phyloP scores from a whole-genome alignment of 139 green algal genomes.

The Gonium pectorale region DNA sequence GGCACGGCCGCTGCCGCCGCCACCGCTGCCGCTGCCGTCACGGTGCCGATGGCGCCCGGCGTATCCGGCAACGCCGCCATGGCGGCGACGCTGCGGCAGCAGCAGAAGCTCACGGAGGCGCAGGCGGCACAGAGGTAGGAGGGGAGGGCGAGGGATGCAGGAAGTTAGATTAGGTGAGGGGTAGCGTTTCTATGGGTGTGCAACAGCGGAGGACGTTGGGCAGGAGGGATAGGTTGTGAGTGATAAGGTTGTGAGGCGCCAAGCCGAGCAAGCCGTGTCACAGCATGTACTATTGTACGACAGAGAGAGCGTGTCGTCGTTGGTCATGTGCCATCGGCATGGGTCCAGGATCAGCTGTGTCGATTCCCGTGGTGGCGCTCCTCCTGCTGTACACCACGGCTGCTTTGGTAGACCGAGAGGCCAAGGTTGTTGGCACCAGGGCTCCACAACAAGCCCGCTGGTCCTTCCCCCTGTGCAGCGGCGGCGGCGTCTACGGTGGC shows the following conservation, averaged over 20 bases:
- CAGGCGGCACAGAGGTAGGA: too few species aligned
- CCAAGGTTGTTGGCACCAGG: background rate
- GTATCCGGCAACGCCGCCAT: background rate
- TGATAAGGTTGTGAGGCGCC: too few species aligned
- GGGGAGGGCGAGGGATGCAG: too few species aligned
- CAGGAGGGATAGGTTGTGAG: conserved; percentile 5
- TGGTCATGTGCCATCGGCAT: too few species aligned
- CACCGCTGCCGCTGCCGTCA: background rate
- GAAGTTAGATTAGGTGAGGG: background rate
- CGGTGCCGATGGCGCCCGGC: background rate
- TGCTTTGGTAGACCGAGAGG: background rate
- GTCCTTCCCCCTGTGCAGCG: background rate
- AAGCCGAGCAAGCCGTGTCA: too few species aligned
- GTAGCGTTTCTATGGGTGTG: background rate
- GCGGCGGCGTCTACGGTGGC: too few species aligned
- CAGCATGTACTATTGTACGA: background rate
- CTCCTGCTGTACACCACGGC: background rate
- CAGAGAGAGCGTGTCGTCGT: too few species aligned
- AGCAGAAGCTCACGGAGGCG: background rate
- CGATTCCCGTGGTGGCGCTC: background rate
- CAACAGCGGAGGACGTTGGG: background rate
- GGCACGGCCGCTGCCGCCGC: background rate
- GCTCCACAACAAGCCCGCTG: background rate
- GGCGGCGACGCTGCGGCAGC: background rate
- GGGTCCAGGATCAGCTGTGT: too few species aligned